These are phyloP conservation scores for Ustilago lituana DNA, from an alignment of 1,284 basidiomycete genomes.

Conservation along the genomic window DNA sequence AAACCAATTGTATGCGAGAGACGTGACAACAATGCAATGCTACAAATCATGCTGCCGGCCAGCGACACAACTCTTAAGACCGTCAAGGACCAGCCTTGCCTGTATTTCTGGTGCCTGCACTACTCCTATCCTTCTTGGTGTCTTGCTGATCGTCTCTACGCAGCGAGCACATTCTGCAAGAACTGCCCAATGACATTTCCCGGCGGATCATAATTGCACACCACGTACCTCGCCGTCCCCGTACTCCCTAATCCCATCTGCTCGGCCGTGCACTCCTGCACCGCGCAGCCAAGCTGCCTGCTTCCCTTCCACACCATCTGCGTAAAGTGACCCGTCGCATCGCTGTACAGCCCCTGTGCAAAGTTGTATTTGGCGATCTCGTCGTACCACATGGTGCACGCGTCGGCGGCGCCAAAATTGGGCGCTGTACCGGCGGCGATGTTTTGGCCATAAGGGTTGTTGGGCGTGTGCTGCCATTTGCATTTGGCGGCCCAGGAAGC, in stretches of 20 bases:
- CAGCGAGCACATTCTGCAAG: conserved; percentile 29
- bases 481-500: conserved; percentile 27
- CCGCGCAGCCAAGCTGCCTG: conserved; percentile 36
- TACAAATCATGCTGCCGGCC: too few relatives aligned
- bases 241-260: conserved; percentile 14
- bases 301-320: conserved; percentile 51
- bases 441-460: conserved; percentile 53
- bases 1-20: too few relatives aligned
- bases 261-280: conserved; percentile 16
- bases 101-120: too few relatives aligned
- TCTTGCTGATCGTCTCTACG: too few relatives aligned
- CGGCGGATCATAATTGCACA: conserved; percentile 50
- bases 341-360: conserved; percentile 22
- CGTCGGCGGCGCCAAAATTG: conserved; percentile 21
- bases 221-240: conserved; percentile 18
- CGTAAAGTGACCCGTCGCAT: conserved; percentile 50
- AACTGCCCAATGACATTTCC: conserved; percentile 44
- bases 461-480: conserved; percentile 43
- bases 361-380: conserved; percentile 43
- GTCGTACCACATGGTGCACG: conserved; percentile 45
- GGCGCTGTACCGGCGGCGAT: conserved; percentile 28
- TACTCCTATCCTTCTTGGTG: not conserved
- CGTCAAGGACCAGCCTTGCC: too few relatives aligned
- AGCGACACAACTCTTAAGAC: too few relatives aligned
- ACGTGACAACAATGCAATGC: too few relatives aligned